A percentile compares a stretch with the other conserved stretches of the same genome.
Evolutionary conservation across 2,329 filamentous ascomycete genomes (phyloP).

Genomic region (Mycosphaerella arachidis): DNA sequence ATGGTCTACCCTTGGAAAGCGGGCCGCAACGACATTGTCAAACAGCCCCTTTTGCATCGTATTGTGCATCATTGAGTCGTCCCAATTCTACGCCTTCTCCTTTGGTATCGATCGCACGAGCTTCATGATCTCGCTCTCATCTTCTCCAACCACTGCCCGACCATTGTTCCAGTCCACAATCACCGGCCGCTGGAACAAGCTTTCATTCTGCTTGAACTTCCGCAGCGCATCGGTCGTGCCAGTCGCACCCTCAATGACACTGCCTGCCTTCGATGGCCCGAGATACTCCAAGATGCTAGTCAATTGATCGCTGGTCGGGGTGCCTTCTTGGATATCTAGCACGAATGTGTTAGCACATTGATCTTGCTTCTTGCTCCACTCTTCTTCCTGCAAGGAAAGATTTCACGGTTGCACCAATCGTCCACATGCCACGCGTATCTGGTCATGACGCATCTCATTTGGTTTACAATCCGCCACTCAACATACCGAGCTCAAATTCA

Average conservation of each 20-base stretch:
- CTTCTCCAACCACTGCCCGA: slow-evolving; percentile 68
- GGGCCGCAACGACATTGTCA: neutral
- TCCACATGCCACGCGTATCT: neutral
- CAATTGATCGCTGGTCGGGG: slow-evolving; percentile 78
- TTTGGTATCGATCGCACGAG: slow-evolving; percentile 60
- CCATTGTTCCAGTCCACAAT: slow-evolving; percentile 95
- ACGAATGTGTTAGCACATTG: slow-evolving; percentile 7
- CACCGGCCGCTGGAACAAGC: slow-evolving; percentile 70
- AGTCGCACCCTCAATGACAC: slow-evolving; percentile 69
- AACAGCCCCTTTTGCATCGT: slow-evolving; percentile 4
- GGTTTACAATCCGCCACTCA: neutral
- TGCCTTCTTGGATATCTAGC: slow-evolving; percentile 67
- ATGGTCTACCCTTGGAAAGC: neutral
- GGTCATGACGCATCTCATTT: neutral
- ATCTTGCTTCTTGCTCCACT: neutral
- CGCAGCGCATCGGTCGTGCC: slow-evolving; percentile 73
- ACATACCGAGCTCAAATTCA: slow-evolving; percentile 68
- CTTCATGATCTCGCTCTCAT: slow-evolving; percentile 84
- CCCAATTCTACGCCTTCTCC: slow-evolving; percentile 28
- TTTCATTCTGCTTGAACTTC: slow-evolving; percentile 66
- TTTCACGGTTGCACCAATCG: neutral
- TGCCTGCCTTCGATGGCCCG: slow-evolving; percentile 55
- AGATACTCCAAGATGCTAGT: slow-evolving; percentile 80
- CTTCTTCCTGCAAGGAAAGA: neutral
- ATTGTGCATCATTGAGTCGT: neutral